Conservation (phyloP, 371 early-diverging fungal genomes). For the Circinella minor region DNA sequence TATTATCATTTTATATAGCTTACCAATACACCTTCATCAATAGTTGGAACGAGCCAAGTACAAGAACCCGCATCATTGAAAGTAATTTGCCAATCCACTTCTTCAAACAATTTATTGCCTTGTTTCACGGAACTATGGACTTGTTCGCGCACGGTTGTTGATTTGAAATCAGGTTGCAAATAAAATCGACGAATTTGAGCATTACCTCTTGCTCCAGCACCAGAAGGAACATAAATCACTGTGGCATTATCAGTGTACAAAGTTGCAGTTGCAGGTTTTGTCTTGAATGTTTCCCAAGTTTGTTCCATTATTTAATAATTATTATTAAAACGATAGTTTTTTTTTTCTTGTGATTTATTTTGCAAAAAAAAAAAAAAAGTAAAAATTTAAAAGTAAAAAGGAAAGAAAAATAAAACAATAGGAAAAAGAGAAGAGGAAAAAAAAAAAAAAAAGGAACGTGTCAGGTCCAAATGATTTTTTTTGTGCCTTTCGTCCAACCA, state of each 20-base stretch:
- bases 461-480: background rate
- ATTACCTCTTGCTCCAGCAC: constrained; percentile 38
- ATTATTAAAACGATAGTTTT: background rate
- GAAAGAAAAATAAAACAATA: constrained; percentile 10
- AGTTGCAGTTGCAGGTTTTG: constrained; percentile 35
- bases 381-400: constrained; percentile 6
- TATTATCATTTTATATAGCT: background rate
- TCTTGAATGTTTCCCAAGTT: constrained; percentile 42
- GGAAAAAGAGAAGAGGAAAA: constrained; percentile 13
- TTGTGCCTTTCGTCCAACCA: too few species aligned
- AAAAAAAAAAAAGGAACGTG: constrained; percentile 10
- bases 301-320: constrained; percentile 19
- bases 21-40: constrained; percentile 33
- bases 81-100: constrained; percentile 45
- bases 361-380: constrained; percentile 3
- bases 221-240: constrained; percentile 47
- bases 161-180: constrained; percentile 37
- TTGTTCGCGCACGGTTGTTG: constrained; percentile 30
- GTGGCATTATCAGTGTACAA: constrained; percentile 44
- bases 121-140: constrained; percentile 36
- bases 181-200: constrained; percentile 41
- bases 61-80: constrained; percentile 40
- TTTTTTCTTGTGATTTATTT: background rate
- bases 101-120: constrained; percentile 40
- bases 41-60: constrained; percentile 42